These are phyloP conservation scores for Ceratobasidium sp. DNA, from an alignment of 1,284 basidiomycete species.

Conservation along the genomic window DNA sequence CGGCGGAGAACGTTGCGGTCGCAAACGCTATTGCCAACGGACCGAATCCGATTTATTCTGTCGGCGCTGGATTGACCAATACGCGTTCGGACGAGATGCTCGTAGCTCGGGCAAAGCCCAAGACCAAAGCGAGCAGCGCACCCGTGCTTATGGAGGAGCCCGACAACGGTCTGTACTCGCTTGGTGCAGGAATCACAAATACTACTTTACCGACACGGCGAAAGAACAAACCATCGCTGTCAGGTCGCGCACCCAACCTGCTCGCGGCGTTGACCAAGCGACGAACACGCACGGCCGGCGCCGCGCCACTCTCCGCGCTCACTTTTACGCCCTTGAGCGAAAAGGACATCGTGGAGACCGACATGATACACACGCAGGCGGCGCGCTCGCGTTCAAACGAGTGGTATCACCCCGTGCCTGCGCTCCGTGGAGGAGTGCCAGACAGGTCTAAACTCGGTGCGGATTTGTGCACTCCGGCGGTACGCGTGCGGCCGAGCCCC, in stretches of 20 bases:
- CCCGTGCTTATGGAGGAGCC: not conserved
- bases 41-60: slow-evolving; percentile 29
- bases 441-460: slow-evolving; percentile 35
- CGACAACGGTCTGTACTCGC: slow-evolving; percentile 33
- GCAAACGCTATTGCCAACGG: not conserved
- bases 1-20: slow-evolving; percentile 35
- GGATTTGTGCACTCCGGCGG: slow-evolving; percentile 17
- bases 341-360: slow-evolving; percentile 10
- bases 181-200: slow-evolving; percentile 43
- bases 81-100: slow-evolving; percentile 32
- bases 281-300: not conserved
- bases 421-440: slow-evolving; percentile 8
- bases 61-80: slow-evolving; percentile 38
- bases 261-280: slow-evolving; percentile 27
- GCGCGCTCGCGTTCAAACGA: slow-evolving; percentile 41
- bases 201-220: slow-evolving; percentile 8
- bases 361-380: not conserved
- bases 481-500: slow-evolving; percentile 36
- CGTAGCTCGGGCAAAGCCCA: not conserved
- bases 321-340: slow-evolving; percentile 40
- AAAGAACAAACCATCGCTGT: slow-evolving; percentile 4
- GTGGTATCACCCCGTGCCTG: slow-evolving; percentile 29
- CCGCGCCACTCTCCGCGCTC: slow-evolving; percentile 21
- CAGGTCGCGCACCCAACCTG: slow-evolving; percentile 8
- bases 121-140: slow-evolving; percentile 9